These are phyloP conservation scores for Xylariaceae sp. DNA, from an alignment of 2,329 filamentous ascomycete genomes.

Conservation along the genomic window DNA sequence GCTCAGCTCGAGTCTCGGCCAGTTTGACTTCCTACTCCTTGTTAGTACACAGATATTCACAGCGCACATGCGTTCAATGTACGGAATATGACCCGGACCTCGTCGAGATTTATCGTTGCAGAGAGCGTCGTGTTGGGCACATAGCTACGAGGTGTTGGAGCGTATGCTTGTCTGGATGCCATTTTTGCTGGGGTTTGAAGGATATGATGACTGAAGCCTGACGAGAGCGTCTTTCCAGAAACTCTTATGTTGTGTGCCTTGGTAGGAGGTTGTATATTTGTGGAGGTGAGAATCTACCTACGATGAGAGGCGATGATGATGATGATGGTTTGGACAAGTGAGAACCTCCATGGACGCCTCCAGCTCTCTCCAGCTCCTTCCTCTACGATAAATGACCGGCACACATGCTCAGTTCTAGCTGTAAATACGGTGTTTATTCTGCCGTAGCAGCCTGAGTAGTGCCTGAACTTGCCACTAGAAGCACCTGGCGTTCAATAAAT, in stretches of 20 bases:
- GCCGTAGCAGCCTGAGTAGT: no score
- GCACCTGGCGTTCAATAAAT: background rate
- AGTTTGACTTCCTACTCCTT: slow-evolving; percentile 78
- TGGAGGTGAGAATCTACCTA: no score
- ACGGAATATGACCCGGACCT: slow-evolving; percentile 48
- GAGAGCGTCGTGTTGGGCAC: slow-evolving; percentile 77
- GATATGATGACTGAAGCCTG: no score
- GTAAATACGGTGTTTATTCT: no score
- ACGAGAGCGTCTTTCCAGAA: background rate
- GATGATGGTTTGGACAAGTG: no score
- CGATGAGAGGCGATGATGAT: no score
- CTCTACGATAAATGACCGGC: no score
- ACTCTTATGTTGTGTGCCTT: background rate
- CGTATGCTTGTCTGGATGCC: slow-evolving; percentile 66
- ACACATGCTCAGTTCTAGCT: no score
- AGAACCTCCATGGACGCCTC: no score
- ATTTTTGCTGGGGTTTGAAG: slow-evolving; percentile 30
- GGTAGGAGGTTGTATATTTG: no score
- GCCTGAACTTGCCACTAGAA: no score
- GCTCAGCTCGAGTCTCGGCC: slow-evolving; percentile 76
- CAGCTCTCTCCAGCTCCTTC: no score
- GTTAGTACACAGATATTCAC: slow-evolving; percentile 4
- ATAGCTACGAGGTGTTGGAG: slow-evolving; percentile 86
- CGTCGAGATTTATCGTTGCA: slow-evolving; percentile 88
- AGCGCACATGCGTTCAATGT: background rate